A percentile compares a stretch with the other conserved stretches of the same genome.
These are phyloP conservation scores for Cyamopsis tetragonoloba DNA, from an alignment of 306 rosid genomes.

Conservation along the genomic window DNA sequence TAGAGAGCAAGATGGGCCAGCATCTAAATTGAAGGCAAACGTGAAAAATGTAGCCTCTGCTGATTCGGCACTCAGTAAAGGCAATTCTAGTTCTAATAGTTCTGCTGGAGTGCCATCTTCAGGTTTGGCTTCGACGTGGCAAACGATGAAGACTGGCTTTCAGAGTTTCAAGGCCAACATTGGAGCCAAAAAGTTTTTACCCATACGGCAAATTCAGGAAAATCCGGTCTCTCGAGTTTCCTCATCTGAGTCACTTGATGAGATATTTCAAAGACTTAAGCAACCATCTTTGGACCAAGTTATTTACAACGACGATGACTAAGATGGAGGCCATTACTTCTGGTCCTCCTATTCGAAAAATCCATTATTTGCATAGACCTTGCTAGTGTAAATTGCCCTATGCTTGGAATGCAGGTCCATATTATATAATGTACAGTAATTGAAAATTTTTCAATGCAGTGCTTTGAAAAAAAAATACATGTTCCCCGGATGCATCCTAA, in stretches of 20 bases:
- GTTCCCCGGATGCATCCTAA: constrained; percentile 13
- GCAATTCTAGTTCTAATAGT: constrained; percentile 32
- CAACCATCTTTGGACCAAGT: constrained; percentile 46
- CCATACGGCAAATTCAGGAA: constrained; percentile 63
- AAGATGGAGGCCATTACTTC: constrained; percentile 24
- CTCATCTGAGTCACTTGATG: constrained; percentile 74
- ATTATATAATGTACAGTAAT: constrained; percentile 46
- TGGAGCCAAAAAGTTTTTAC: constrained; percentile 62
- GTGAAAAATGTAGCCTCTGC: constrained; percentile 48
- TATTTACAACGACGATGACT: constrained; percentile 42
- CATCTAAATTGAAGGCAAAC: constrained; percentile 46
- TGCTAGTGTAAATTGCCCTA: constrained; percentile 14
- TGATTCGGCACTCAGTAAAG: constrained; percentile 49
- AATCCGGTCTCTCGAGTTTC: constrained; percentile 41
- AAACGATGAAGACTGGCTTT: constrained; percentile 74
- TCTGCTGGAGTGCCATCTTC: constrained; percentile 38
- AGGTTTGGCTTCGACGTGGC: constrained; percentile 73
- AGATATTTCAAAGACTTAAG: constrained; percentile 72
- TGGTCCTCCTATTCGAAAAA: constrained; percentile 34
- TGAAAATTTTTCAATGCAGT: constrained; percentile 23
- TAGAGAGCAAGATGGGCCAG: constrained; percentile 64
- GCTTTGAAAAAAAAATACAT: constrained; percentile 1
- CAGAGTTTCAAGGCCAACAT: constrained; percentile 74
- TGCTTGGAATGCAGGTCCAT: constrained; percentile 31
- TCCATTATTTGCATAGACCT: constrained; percentile 20